Base-by-base conservation (phyloP, 1,139 yeast species). In the Zygosaccharomyces sapae region DNA sequence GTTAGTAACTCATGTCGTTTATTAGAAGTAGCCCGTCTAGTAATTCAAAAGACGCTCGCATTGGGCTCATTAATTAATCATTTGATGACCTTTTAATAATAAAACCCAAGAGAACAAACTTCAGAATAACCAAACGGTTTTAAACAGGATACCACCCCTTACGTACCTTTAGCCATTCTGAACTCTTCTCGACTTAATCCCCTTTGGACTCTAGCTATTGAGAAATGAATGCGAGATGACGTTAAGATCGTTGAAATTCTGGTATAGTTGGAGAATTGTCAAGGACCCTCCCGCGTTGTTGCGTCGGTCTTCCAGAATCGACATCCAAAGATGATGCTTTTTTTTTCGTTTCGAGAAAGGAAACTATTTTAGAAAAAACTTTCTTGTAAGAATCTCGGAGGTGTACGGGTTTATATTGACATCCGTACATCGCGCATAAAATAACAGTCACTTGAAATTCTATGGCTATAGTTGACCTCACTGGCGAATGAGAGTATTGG, bases 81-180 rank as follows among this genome's bases (percentile, higher is more conserved):
- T 8, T n/a, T 6, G 24, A 34, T 16, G 16, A 16, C 2, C 16
- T 16, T 16, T 16, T 16, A 16, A 16, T 16, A 16, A 16, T 16
- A 16, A 27, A 27, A 37, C 12, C 40, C 40, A 16, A 20, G 18
- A 24, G 31, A 37, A 25, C 31, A 24, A 24, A 16, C 31, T 51
- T 51, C 57, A 58, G 66, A 62, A 62, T 55, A 62, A 63, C 67
- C 62, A 62, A 58, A 55, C 58, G 68, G 68, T 61, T 64, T 63
- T 63, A 59, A 56, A 62, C 66, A 61, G 68, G 68, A 63, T 55
- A 63, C 62, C 68, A 65, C 68, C 68, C 68, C 68, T 61, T 55
- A 63, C 68, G 57, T 65, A 65, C 68, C 68, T 61, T 60, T 63
- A 65, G 68, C 66, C 68, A 65, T 65, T 65, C 67, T 63, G 59